phyloP scores from a whole-genome alignment of 106 monocot species.

The Phalaenopsis equestris region DNA sequence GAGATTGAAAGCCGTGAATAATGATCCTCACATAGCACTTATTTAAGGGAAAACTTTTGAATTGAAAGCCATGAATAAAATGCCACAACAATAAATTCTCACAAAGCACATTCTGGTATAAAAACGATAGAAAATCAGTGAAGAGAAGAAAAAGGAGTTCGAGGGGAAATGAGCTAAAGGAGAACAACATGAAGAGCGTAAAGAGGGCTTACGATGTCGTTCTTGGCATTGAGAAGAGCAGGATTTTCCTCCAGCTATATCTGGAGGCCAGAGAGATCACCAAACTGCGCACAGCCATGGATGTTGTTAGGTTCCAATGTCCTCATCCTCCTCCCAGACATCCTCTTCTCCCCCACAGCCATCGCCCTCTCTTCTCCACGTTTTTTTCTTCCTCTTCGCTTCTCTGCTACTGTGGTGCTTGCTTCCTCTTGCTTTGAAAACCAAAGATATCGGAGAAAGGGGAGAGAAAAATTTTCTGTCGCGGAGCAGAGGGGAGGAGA shows the following conservation, averaged over 20 bases:
- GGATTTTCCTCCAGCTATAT: constrained; percentile 58
- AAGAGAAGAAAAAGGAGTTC: not conserved
- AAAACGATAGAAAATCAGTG: not conserved
- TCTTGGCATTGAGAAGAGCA: constrained; percentile 63
- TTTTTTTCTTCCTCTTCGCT: too few relatives aligned
- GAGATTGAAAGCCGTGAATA: too few relatives aligned
- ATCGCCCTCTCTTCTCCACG: not conserved
- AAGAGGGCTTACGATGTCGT: constrained; percentile 41
- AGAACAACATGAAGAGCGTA: not conserved
- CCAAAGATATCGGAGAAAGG: too few relatives aligned
- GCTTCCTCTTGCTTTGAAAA: too few relatives aligned
- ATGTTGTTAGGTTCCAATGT: constrained; percentile 33
- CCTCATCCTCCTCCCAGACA: constrained; percentile 18
- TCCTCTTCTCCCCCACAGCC: constrained; percentile 33
- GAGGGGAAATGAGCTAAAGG: not conserved
- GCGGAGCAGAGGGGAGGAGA: too few relatives aligned
- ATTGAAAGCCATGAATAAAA: not conserved
- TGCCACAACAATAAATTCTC: not conserved
- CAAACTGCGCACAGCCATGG: constrained; percentile 61
- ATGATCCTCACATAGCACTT: too few relatives aligned
- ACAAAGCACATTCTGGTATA: not conserved
- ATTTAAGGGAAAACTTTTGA: not conserved
- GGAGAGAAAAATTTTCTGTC: too few relatives aligned
- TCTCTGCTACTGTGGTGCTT: too few relatives aligned
- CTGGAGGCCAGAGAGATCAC: constrained; percentile 68